phyloP scores from a whole-genome alignment of 2,329 filamentous ascomycete genomes.

The Neofusicoccum kwambonambiense region DNA sequence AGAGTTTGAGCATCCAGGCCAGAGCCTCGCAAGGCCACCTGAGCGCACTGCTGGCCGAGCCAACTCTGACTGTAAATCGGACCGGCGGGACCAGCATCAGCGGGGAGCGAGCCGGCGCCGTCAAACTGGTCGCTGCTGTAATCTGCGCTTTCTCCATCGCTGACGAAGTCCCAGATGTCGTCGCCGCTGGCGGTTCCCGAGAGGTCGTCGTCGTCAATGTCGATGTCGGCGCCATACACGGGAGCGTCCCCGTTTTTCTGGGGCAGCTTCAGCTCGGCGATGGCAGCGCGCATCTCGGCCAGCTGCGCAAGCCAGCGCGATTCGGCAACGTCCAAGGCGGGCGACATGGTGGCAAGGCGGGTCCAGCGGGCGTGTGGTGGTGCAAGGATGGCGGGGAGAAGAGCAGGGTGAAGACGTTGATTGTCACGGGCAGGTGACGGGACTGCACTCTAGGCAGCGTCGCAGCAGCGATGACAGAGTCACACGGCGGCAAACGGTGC shows the following conservation, averaged over 20 bases:
- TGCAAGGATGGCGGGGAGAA: neutral
- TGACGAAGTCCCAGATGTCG: constrained; percentile 92
- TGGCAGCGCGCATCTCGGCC: constrained; percentile 78
- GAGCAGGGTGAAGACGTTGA: neutral
- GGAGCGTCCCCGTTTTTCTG: constrained; percentile 45
- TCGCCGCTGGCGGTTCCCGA: constrained; percentile 64
- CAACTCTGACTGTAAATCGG: constrained; percentile 61
- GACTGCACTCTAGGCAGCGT: no score
- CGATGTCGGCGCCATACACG: constrained; percentile 57
- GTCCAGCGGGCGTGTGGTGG: neutral
- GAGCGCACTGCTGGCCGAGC: constrained; percentile 67
- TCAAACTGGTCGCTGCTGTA: constrained; percentile 65
- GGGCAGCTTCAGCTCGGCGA: constrained; percentile 67
- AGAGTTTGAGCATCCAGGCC: constrained; percentile 70
- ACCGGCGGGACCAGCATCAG: constrained; percentile 27
- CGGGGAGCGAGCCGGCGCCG: constrained; percentile 39
- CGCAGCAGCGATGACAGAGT: neutral
- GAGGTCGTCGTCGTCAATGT: constrained; percentile 65
- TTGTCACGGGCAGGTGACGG: neutral
- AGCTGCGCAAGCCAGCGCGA: constrained; percentile 83
- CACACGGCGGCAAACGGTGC: neutral
- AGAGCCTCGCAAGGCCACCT: constrained; percentile 63
- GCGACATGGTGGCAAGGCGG: constrained; percentile 33
- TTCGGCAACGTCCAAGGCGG: constrained; percentile 45
- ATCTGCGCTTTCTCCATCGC: constrained; percentile 66